These are phyloP conservation scores for Metschnikowia shivogae DNA, from an alignment of 805 yeast species.

Conservation along the genomic window DNA sequence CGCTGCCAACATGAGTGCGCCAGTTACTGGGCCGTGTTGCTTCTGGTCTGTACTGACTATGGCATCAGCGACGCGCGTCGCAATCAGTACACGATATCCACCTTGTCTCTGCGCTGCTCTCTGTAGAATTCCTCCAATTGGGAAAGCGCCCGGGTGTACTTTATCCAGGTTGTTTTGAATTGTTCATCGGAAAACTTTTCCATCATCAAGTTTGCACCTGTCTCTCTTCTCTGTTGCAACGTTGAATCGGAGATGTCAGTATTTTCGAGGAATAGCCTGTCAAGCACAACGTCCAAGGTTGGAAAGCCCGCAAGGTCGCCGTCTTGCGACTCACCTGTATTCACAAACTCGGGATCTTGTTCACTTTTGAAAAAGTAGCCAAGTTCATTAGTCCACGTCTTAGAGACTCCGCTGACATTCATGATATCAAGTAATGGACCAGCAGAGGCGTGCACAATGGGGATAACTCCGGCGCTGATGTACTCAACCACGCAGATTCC, in stretches of 20 bases:
- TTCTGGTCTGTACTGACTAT: background rate
- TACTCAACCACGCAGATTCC: constrained; percentile 97
- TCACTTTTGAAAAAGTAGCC: constrained; percentile 78
- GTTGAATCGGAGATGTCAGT: constrained; percentile 26
- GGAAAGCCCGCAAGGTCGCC: constrained; percentile 30
- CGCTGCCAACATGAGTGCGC: background rate
- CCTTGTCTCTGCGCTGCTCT: constrained; percentile 22
- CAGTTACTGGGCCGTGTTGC: background rate
- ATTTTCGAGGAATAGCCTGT: constrained; percentile 35
- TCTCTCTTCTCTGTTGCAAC: constrained; percentile 38
- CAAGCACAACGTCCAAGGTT: constrained; percentile 48
- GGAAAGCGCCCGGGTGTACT: constrained; percentile 17
- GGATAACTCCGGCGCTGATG: constrained; percentile 78
- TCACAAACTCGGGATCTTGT: constrained; percentile 64
- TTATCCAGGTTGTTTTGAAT: constrained; percentile 54
- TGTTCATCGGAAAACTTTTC: constrained; percentile 58
- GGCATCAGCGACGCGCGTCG: background rate
- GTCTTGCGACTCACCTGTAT: constrained; percentile 10
- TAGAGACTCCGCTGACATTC: constrained; percentile 14
- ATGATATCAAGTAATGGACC: constrained; percentile 92
- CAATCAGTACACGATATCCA: constrained; percentile 26
- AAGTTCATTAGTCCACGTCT: constrained; percentile 41
- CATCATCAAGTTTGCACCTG: constrained; percentile 43
- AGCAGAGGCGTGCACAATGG: constrained; percentile 90
- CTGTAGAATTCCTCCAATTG: constrained; percentile 25